These are phyloP conservation scores for Aspergillus ostianus DNA, from an alignment of 495 filamentous ascomycete species.

Conservation along the genomic window DNA sequence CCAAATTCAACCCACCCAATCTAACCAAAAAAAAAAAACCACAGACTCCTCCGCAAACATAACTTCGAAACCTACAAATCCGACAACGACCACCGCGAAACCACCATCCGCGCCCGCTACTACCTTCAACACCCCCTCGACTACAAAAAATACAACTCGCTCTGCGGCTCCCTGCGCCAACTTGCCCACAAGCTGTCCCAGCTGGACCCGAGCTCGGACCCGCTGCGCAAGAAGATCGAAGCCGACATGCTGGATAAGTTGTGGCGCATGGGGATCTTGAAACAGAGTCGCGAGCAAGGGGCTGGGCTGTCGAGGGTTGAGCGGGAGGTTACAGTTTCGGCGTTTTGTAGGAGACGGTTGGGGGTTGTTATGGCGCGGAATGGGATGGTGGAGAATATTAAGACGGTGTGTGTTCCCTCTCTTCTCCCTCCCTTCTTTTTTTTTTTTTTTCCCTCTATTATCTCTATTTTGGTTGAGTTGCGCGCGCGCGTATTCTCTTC, in stretches of 20 bases:
- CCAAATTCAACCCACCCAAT: background rate
- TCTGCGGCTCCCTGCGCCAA: constrained; percentile 81
- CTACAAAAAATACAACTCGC: constrained; percentile 82
- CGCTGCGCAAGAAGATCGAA: constrained; percentile 77
- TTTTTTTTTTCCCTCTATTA: constrained; percentile 10
- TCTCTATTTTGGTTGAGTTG: too few relatives aligned
- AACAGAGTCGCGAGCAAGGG: constrained; percentile 57
- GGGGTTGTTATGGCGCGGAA: constrained; percentile 85
- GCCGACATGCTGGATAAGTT: constrained; percentile 83
- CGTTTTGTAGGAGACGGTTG: constrained; percentile 76
- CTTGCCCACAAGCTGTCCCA: constrained; percentile 82
- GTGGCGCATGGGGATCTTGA: constrained; percentile 83
- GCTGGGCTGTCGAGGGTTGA: constrained; percentile 75
- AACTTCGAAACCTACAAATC: constrained; percentile 93
- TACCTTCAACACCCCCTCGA: constrained; percentile 82
- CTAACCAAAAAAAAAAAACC: constrained; percentile 16
- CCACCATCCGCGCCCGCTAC: constrained; percentile 82
- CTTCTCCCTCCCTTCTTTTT: constrained; percentile 12
- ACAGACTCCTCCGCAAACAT: constrained; percentile 79
- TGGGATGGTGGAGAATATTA: constrained; percentile 85
- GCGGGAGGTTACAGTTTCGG: constrained; percentile 78
- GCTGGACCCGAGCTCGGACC: constrained; percentile 71
- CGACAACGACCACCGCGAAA: constrained; percentile 77
- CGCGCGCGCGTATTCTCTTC: background rate
- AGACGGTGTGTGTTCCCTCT: constrained; percentile 43